These are phyloP conservation scores for Orychophragmus violaceus DNA, from an alignment of 345 rosid species.

Conservation along the genomic window DNA sequence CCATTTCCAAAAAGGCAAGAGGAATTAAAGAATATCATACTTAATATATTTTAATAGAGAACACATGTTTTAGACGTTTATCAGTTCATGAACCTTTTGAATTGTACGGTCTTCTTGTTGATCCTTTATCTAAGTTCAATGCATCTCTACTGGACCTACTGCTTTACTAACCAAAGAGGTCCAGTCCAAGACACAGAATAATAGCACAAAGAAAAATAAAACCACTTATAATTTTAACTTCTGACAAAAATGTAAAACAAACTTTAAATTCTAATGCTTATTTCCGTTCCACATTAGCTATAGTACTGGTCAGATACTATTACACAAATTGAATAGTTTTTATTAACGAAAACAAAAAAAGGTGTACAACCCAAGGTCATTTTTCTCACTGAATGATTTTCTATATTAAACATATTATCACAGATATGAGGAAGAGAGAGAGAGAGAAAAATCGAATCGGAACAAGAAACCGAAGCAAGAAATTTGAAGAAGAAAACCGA, in stretches of 20 bases:
- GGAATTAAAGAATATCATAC: not conserved
- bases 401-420: no score
- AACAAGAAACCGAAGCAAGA: no score
- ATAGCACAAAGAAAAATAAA: not conserved
- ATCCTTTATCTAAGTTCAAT: constrained; percentile 17
- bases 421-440: no score
- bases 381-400: no score
- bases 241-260: not conserved
- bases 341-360: no score
- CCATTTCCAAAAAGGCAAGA: constrained; percentile 22
- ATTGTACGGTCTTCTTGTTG: constrained; percentile 11
- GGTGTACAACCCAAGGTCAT: no score
- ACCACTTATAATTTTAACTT: not conserved
- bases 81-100: constrained; percentile 20
- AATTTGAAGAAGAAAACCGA: no score
- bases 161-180: constrained; percentile 4
- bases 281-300: not conserved
- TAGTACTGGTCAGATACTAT: not conserved
- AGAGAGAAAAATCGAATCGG: no score
- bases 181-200: not conserved
- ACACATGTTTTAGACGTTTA: constrained; percentile 23
- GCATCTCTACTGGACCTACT: constrained; percentile 16
- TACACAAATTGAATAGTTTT: not conserved
- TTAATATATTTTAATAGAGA: no score
- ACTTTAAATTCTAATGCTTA: not conserved